Percentiles rank a stretch among this genome's conserved stretches.
Conservation (phyloP, 2,329 filamentous ascomycete genomes). For the Phyllosticta capitalensis region DNA sequence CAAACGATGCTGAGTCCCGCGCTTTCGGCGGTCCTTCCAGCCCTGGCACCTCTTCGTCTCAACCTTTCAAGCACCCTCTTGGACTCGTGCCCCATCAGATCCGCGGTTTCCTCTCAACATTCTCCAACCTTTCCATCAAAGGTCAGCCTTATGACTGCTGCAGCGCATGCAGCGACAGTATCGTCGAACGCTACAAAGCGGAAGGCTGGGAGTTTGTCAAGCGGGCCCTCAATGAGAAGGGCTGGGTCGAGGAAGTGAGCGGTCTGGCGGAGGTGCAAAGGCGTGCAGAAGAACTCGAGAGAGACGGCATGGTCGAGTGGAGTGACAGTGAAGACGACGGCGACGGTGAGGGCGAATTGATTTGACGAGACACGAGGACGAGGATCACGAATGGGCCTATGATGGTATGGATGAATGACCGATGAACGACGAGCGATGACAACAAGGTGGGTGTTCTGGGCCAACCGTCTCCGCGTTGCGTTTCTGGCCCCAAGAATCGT, state of each 20-base stretch:
- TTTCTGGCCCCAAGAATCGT: too few relatives aligned
- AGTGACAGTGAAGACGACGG: constrained; percentile 35
- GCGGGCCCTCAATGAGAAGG: constrained; percentile 61
- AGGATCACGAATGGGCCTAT: neutral
- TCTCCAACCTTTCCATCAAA: constrained; percentile 62
- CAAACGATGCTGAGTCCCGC: neutral
- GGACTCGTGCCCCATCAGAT: constrained; percentile 71
- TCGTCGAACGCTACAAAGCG: constrained; percentile 56
- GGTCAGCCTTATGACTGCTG: constrained; percentile 72
- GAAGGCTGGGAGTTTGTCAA: constrained; percentile 71
- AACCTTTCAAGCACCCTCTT: constrained; percentile 49
- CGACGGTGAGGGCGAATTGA: constrained; percentile 47
- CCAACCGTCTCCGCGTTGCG: neutral
- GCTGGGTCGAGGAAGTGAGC: constrained; percentile 69
- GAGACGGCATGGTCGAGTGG: constrained; percentile 45
- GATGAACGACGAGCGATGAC: neutral
- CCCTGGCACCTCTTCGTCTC: constrained; percentile 11
- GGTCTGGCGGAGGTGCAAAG: constrained; percentile 59
- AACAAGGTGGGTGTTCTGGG: neutral
- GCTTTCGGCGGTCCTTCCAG: constrained; percentile 8
- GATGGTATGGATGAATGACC: neutral
- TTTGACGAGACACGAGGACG: constrained; percentile 16
- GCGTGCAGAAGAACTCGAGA: constrained; percentile 31
- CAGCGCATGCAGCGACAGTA: constrained; percentile 65
- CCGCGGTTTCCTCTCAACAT: constrained; percentile 65